These are phyloP conservation scores for Lactifluus hygrophoroides DNA, from an alignment of 768 basidiomycete species.

Conservation along the genomic window DNA sequence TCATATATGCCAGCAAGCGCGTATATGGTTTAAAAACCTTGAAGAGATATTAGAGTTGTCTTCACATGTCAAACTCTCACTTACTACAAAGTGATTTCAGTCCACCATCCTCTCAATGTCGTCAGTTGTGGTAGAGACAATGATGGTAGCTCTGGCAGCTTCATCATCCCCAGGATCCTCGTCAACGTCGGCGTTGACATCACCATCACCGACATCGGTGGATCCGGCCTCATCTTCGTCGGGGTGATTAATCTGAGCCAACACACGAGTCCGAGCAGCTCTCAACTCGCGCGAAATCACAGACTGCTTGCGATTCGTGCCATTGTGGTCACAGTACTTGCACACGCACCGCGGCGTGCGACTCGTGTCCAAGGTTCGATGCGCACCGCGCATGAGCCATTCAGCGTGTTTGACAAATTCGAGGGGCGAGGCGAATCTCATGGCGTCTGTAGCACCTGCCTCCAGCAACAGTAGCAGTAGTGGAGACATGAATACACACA, in stretches of 20 bases:
- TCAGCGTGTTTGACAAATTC: conserved; percentile 15
- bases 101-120: not conserved
- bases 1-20: no score
- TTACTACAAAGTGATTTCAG: not conserved
- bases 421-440: conserved; percentile 3
- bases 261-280: not conserved
- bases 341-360: conserved; percentile 3
- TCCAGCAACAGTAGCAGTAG: not conserved
- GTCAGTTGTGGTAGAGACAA: not conserved
- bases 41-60: no score
- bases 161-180: not conserved
- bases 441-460: conserved; percentile 6
- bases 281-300: conserved; percentile 5
- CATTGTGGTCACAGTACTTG: conserved; percentile 1
- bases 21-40: no score
- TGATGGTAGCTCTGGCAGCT: not conserved
- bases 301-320: not conserved
- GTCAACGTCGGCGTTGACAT: not conserved
- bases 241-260: not conserved
- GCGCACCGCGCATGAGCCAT: conserved; percentile 13
- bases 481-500: not conserved
- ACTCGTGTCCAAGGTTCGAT: not conserved
- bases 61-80: no score
- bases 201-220: not conserved
- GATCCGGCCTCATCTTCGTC: not conserved